Evolutionary conservation across 805 yeast genomes (phyloP), one percentile per base, ranked within the genome.

Genomic region (Zygoascus flipseniorum): DNA sequence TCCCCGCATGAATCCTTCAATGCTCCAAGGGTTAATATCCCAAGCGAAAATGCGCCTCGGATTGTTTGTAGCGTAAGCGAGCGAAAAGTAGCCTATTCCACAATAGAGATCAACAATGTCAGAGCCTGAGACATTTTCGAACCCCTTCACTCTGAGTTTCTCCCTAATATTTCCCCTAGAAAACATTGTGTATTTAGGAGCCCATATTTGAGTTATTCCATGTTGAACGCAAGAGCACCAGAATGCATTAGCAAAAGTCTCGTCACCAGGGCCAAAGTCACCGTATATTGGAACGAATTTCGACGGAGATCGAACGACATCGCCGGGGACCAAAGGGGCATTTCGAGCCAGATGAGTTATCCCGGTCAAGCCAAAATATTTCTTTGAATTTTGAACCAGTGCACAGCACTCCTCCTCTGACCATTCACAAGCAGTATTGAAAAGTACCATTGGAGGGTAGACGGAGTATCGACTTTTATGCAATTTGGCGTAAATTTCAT

Each of bases 11-110:
- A 88, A 71, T 0, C 95, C 96, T 58, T 82, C 81, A 3, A 85
- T 76, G 46, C 92, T 85, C 93, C 93, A 87, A 2, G 88, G 86
- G 60, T 89, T 88, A 45, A 88, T 66, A 56, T 88, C 96, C 88
- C 95, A 88, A 62, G 95, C 82, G 48, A 81, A 75, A 0, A 86
- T 68, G 16, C 69, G 64, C 8, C 68, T 61, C 1, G 89, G 87
- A 0, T 76, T 75, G 31, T 74, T 70, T 48, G 71, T 72, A 46
- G 85, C 69, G 62, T 89, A 88, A 47, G 86, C 75, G 26, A 89
- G 69, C 6, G 89, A 78, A 65, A 88, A 88, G 66, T 88, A 88
- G 2, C 96, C 96, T 48, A 88, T 89, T 0, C 96, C 96, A 31
- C 86, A 82, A 65, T 88, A 88, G 44, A 89, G 61, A 63, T 88